phyloP scores from a whole-genome alignment of 2,329 filamentous ascomycete genomes.

The Scedosporium minutisporum region DNA sequence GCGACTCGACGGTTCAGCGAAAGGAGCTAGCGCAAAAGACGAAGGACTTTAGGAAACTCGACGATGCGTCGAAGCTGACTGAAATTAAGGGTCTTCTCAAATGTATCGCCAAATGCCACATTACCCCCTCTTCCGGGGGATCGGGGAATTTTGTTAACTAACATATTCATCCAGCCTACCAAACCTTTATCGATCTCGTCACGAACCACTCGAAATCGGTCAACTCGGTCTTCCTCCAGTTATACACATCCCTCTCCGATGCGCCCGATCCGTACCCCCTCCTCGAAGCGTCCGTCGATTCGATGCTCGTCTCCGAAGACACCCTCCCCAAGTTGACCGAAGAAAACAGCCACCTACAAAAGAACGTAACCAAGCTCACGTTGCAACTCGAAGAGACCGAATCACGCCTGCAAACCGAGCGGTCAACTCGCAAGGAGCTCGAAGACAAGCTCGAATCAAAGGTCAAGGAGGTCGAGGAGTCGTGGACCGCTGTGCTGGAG shows the following conservation, averaged over 20 bases:
- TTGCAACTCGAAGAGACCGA: constrained; percentile 77
- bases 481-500: constrained; percentile 79
- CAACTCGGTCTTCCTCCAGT: constrained; percentile 83
- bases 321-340: constrained; percentile 80
- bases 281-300: constrained; percentile 91
- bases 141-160: neutral
- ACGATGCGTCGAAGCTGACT: constrained; percentile 74
- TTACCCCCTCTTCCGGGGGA: neutral
- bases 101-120: constrained; percentile 36
- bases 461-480: constrained; percentile 81
- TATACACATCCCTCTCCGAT: constrained; percentile 89
- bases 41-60: constrained; percentile 91
- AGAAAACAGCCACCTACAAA: constrained; percentile 82
- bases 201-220: constrained; percentile 94
- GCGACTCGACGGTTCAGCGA: constrained; percentile 88
- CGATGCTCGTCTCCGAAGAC: constrained; percentile 74
- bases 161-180: constrained; percentile 59
- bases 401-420: constrained; percentile 68
- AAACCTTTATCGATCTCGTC: constrained; percentile 91
- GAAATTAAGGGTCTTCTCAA: constrained; percentile 89
- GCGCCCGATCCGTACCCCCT: constrained; percentile 93
- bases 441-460: constrained; percentile 69
- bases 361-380: constrained; percentile 65
- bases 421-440: constrained; percentile 59
- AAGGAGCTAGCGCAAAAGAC: constrained; percentile 99